Evolutionary conservation across 2,329 filamentous ascomycete genomes (phyloP).

Genomic region (Beauveria brongniartii): DNA sequence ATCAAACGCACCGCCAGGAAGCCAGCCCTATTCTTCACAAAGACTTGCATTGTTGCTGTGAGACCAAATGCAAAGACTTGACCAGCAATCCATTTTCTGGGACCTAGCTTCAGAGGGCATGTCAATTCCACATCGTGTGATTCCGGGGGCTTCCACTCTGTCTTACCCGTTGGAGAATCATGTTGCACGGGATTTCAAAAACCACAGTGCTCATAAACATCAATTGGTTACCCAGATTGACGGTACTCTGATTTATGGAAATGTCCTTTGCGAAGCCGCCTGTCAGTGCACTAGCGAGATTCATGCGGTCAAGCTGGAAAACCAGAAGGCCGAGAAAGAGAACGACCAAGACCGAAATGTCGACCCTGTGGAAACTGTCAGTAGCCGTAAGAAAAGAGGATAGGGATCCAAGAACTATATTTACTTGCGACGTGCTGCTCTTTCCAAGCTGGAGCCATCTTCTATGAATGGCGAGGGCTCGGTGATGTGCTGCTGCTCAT

Average conservation of each 20-base stretch:
- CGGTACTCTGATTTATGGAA: slow-evolving; percentile 33
- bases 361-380: slow-evolving; percentile 18
- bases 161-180: slow-evolving; percentile 28
- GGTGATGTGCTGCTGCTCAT: neutral
- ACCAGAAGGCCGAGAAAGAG: slow-evolving; percentile 41
- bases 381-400: neutral
- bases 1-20: slow-evolving; percentile 36
- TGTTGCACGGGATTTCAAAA: slow-evolving; percentile 43
- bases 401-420: no score
- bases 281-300: slow-evolving; percentile 42
- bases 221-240: slow-evolving; percentile 45
- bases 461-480: neutral
- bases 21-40: slow-evolving; percentile 32
- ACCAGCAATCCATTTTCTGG: slow-evolving; percentile 39
- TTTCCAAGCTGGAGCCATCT: neutral
- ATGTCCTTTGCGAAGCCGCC: slow-evolving; percentile 37
- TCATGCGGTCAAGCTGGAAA: slow-evolving; percentile 46
- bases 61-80: slow-evolving; percentile 42
- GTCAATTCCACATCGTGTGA: neutral
- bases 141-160: neutral
- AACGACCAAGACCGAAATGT: slow-evolving; percentile 38
- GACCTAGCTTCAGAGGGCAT: slow-evolving; percentile 26
- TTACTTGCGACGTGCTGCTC: neutral
- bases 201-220: slow-evolving; percentile 44
- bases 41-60: slow-evolving; percentile 36